These are phyloP conservation scores for Penicillium paxilli DNA, from an alignment of 495 filamentous ascomycete genomes.

Conservation along the genomic window DNA sequence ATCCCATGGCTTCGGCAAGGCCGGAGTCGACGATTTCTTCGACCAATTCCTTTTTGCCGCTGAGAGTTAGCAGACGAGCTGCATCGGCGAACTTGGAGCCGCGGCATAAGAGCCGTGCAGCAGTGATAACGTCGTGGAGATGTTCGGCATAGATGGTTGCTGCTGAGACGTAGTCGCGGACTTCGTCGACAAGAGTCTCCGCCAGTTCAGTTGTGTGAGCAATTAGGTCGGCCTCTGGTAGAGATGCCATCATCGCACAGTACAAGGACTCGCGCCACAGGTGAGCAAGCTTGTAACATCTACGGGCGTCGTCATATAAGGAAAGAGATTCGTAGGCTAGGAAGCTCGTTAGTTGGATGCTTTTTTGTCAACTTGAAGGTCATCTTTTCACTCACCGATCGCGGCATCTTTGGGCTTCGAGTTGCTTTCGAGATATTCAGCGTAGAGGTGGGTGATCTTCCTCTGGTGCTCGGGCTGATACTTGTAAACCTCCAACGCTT, in stretches of 20 bases:
- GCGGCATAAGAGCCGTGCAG: conserved; percentile 72
- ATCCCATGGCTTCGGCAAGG: conserved; percentile 72
- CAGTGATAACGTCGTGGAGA: conserved; percentile 65
- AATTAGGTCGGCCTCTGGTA: conserved; percentile 55
- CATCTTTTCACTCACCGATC: conserved; percentile 48
- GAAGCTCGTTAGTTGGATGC: conserved; percentile 1
- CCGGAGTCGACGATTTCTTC: conserved; percentile 68
- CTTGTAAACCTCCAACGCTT: conserved; percentile 78
- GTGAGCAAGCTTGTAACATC: conserved; percentile 77
- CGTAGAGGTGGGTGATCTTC: conserved; percentile 72
- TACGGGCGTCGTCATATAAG: conserved; percentile 68
- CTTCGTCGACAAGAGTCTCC: conserved; percentile 75
- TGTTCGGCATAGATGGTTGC: conserved; percentile 81
- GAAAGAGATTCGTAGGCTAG: conserved; percentile 85
- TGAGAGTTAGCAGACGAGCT: conserved; percentile 62
- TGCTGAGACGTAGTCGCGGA: conserved; percentile 77
- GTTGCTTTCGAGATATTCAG: conserved; percentile 68
- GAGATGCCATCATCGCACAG: conserved; percentile 64
- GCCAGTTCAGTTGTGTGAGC: conserved; percentile 67
- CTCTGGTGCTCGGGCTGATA: conserved; percentile 66
- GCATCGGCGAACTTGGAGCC: conserved; percentile 84
- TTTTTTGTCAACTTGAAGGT: neutral
- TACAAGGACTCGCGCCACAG: conserved; percentile 90
- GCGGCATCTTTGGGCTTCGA: conserved; percentile 84
- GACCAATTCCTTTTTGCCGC: conserved; percentile 48